Conservation (phyloP, 495 filamentous ascomycete genomes). For the Lophiostoma macrostomum region DNA sequence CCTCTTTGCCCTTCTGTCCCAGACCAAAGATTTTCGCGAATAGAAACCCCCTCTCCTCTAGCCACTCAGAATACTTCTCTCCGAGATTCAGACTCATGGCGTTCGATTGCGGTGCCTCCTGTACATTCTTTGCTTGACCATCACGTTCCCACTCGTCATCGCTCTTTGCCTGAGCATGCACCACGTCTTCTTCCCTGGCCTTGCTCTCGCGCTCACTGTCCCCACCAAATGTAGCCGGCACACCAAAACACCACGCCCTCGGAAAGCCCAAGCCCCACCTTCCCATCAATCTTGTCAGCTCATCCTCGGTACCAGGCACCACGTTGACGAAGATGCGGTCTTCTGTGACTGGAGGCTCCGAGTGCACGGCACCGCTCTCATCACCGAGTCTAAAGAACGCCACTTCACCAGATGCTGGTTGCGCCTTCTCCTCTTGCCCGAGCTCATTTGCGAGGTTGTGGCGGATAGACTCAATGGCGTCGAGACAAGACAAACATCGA, state of each 20-base stretch:
- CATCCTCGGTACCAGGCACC: constrained; percentile 39
- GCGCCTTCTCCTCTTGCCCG: constrained; percentile 40
- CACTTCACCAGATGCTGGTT: constrained; percentile 39
- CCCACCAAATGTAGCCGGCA: constrained; percentile 39
- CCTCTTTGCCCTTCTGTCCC: too few relatives aligned
- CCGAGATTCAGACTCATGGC: constrained; percentile 13
- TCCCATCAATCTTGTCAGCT: constrained; percentile 38
- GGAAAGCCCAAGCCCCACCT: constrained; percentile 49
- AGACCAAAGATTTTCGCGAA: constrained; percentile 9
- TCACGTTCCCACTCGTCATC: background rate
- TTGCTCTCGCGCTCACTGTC: background rate
- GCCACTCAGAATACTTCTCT: constrained; percentile 14
- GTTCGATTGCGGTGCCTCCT: background rate
- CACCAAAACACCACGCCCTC: constrained; percentile 45
- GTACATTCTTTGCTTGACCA: too few relatives aligned
- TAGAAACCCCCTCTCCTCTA: constrained; percentile 10
- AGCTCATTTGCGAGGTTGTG: constrained; percentile 8
- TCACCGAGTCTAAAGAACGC: constrained; percentile 47
- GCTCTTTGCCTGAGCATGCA: background rate
- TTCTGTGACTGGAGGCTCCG: constrained; percentile 3
- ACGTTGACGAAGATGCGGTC: constrained; percentile 25
- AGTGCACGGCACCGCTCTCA: constrained; percentile 37
- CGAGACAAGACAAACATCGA: constrained; percentile 14
- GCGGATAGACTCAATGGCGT: constrained; percentile 13
- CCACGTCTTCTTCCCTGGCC: background rate